Evolutionary conservation across 257 asterid genomes (phyloP).

Genomic region (Parsonsia alboflavescens): DNA sequence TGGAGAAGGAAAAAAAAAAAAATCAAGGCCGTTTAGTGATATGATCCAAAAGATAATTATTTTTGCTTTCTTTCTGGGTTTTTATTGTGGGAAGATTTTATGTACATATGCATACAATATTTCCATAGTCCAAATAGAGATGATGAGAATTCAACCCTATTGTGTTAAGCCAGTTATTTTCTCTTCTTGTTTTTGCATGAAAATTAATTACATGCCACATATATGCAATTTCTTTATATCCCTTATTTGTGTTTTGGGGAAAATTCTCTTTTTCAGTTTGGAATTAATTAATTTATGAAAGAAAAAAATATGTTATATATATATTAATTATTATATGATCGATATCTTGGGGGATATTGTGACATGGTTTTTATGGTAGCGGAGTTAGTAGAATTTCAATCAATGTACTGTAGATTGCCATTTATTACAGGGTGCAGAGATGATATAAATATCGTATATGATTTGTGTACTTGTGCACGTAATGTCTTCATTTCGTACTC

Average conservation of each 20-base stretch:
- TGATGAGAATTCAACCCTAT: background rate
- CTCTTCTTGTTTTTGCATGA: too few relatives aligned
- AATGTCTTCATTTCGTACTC: slow-evolving; percentile 24
- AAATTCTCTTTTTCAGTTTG: background rate
- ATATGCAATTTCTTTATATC: too few relatives aligned
- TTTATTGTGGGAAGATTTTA: background rate
- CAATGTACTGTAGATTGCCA: slow-evolving; percentile 20
- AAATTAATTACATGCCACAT: too few relatives aligned
- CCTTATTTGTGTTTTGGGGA: too few relatives aligned
- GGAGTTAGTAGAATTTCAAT: slow-evolving; percentile 22
- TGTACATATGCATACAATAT: slow-evolving; percentile 5
- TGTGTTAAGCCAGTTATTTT: too few relatives aligned
- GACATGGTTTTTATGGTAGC: slow-evolving; percentile 3
- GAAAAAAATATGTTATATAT: background rate
- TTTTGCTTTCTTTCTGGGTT: background rate
- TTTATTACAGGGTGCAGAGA: slow-evolving; percentile 23
- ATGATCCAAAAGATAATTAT: background rate
- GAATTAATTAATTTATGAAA: background rate
- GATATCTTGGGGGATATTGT: slow-evolving; percentile 7
- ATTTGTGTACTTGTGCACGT: slow-evolving; percentile 36
- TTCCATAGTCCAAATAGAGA: background rate
- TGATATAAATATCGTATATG: slow-evolving; percentile 16
- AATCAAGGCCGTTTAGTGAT: background rate
- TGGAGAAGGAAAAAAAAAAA: background rate
- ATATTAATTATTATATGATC: too few relatives aligned